Evolutionary conservation across 306 rosid species (phyloP).

Genomic region (Ammopiptanthus mongolicus): DNA sequence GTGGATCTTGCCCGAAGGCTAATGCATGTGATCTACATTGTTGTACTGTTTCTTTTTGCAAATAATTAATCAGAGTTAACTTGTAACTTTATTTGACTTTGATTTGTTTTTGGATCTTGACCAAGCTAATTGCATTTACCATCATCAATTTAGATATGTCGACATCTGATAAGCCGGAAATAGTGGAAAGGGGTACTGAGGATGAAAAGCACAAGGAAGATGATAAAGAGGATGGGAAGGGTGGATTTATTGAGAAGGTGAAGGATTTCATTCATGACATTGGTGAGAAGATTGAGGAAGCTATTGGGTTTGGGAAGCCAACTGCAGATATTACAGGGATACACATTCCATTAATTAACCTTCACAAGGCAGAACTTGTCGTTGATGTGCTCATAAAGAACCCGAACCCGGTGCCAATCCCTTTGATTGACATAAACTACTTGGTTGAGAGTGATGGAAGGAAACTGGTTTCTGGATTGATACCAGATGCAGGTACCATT

Average conservation of each 20-base stretch:
- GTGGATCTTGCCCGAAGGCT: neutral
- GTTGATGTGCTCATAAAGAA: constrained; percentile 86
- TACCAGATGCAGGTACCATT: constrained; percentile 93
- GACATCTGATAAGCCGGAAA: constrained; percentile 55
- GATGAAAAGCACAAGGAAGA: constrained; percentile 43
- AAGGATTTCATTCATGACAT: constrained; percentile 91
- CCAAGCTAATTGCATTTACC: constrained; percentile 1
- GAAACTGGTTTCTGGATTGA: constrained; percentile 81
- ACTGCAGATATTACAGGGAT: constrained; percentile 70
- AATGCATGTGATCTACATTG: constrained; percentile 12
- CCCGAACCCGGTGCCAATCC: constrained; percentile 92
- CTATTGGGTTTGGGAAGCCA: constrained; percentile 91
- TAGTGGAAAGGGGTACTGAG: constrained; percentile 51
- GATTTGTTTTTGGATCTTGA: constrained; percentile 21
- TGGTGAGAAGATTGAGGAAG: constrained; percentile 87
- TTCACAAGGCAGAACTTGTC: constrained; percentile 68
- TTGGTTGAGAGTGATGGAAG: constrained; percentile 87
- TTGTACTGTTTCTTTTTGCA: neutral
- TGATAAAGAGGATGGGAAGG: constrained; percentile 50
- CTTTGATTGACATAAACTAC: constrained; percentile 75
- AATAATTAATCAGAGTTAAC: neutral
- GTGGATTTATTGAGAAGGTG: constrained; percentile 81
- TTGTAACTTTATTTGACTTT: constrained; percentile 19
- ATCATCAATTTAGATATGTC: constrained; percentile 43
- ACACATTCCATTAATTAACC: constrained; percentile 62